Evolutionary conservation across 1,284 basidiomycete species (phyloP), one percentile per base, ranked within the genome.

Genomic region (Mycocalia duriaeana): DNA sequence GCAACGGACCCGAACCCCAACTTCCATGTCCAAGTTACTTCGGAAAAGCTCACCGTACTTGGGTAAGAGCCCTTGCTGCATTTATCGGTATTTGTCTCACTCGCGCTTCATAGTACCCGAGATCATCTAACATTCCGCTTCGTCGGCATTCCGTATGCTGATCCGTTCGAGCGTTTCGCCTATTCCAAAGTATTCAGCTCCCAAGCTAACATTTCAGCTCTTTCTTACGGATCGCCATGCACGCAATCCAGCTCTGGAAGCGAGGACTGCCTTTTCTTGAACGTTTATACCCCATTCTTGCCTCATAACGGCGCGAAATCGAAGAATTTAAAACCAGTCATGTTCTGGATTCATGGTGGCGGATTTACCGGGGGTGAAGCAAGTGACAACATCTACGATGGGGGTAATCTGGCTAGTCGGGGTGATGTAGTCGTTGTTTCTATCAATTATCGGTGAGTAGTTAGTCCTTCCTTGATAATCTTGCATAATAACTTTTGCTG

Each of bases 351-450:
- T 41, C 67, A 72, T 42, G 69, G 71, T 2, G 70, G 70, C 20
- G 62, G 60, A 2, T 74, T 65, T 44, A 61, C 59, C 2, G 50
- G 53, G n/a, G 75, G 74, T 5, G 65, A 67, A 46, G 67, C 67
- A 16, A 60, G 60, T 5, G 67, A 70, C 46, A 51, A 62, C 3
- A 59, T 61, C 7, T 70, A 62, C 38, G 72, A 74, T 46, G 75
- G 75, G 3, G 69, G 70, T 0, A 68, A 65, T 48, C 41, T 73
- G 43, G 68, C 62, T 3, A 69, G 68, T 49, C 59, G 72, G 11
- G 62, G 67, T 4, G 70, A 75, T 49, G 65, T 76, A 2, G 70
- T 77, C 2, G 66, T 75, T 9, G 69, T 76, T 37, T 65, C 62
- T 2, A 68, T 73, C 53, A 71, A 75, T 47, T 76, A 76, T 53